Evolutionary conservation across 1,139 yeast species (phyloP), one percentile per base, ranked within the genome.

Genomic region (Pneumocystis jirovecii): DNA sequence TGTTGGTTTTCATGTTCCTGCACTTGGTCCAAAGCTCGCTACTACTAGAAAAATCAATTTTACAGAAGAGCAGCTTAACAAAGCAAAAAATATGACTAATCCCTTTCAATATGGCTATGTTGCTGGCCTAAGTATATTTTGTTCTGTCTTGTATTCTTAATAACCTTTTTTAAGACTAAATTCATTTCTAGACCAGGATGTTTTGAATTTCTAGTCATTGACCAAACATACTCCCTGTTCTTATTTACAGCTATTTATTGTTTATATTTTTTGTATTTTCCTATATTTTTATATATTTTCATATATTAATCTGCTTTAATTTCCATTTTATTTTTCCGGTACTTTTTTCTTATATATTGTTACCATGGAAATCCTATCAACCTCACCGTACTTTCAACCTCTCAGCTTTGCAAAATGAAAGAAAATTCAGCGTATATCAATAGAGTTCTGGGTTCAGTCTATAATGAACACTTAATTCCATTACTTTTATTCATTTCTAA

Each of bases 91-190:
- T 17, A 78, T 77, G 15, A 83, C 86, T 86, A 82, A 83, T 69
- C 78, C 85, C 0, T 70, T 76, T 19, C 86, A 83, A 70, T 83
- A 83, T 70, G 87, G 87, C 8, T 82, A 78, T 68, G 80, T 81
- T 78, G 79, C 77, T 39, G 85, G 85, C 10, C 83, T 84, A 0
- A 80, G 79, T 64, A 82, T 68, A 74, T 76, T 2, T 76, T 80
- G 77, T 82, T n/a, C 81, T 80, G 0, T 78, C 82, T 69, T 84
- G 78, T 37, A 74, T 78, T 64, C 75, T 84, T 66, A 78, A 81
- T 70, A 78, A 82, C 64, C 34, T 68, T 75, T 40, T 69, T 76
- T 65, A 64, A 73, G 70, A 57, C 65, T 19, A 35, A 50, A 25
- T 5, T 3, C 45, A 19, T 3, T 34, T 44, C 34, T n/a, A 31